Conservation (phyloP, 1,284 basidiomycete species). For the Peniophora sp. region DNA sequence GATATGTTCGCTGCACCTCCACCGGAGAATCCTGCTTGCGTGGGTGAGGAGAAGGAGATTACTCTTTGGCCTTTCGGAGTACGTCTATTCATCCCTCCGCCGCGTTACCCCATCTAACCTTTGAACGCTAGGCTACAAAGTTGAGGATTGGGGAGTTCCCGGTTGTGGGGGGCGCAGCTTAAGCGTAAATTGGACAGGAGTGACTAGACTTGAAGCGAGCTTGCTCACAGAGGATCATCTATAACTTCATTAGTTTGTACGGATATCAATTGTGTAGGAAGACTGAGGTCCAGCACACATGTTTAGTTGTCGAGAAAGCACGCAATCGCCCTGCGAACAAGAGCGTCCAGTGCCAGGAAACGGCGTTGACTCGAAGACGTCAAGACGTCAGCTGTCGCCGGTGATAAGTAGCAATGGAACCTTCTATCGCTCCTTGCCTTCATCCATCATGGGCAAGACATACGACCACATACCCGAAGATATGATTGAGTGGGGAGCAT, state of each 20-base stretch:
- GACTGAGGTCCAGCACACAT: too few relatives aligned
- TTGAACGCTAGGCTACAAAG: conserved; percentile 36
- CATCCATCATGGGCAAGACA: conserved; percentile 19
- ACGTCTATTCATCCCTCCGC: conserved; percentile 17
- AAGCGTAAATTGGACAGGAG: too few relatives aligned
- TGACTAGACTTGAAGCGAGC: too few relatives aligned
- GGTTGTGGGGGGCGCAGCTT: too few relatives aligned
- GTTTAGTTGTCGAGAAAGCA: not conserved
- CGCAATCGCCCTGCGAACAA: not conserved
- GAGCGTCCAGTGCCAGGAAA: not conserved
- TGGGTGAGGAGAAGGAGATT: conserved; percentile 33
- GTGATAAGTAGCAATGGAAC: too few relatives aligned
- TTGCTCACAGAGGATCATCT: too few relatives aligned
- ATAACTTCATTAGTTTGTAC: too few relatives aligned
- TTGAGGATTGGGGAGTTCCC: conserved; percentile 50
- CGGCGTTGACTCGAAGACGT: too few relatives aligned
- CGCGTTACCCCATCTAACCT: too few relatives aligned
- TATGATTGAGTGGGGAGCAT: conserved; percentile 37
- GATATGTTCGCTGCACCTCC: conserved; percentile 42
- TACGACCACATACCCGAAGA: conserved; percentile 38
- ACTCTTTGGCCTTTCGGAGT: conserved; percentile 47
- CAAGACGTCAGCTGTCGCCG: too few relatives aligned
- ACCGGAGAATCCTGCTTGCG: conserved; percentile 38
- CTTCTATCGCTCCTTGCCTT: too few relatives aligned
- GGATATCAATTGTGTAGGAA: too few relatives aligned